Percentiles rank a stretch among this genome's conserved stretches.
Conservation (phyloP, 139 green algal species). For the Tetraselmis striata region DNA sequence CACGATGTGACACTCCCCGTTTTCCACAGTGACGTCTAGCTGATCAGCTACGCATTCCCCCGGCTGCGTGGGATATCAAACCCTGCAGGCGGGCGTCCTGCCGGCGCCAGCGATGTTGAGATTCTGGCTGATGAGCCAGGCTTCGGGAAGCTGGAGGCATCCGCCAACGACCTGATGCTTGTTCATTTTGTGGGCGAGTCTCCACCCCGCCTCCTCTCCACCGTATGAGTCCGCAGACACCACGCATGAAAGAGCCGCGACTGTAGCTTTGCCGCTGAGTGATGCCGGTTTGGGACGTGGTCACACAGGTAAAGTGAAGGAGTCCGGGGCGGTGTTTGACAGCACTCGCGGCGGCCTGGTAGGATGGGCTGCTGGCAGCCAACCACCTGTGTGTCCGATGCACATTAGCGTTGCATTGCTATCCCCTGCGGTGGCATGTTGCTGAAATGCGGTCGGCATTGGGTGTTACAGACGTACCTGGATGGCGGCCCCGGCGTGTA, state of each 20-base stretch:
- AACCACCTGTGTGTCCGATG: no score
- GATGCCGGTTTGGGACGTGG: background rate
- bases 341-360: conserved; percentile 35
- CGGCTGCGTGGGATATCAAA: no score
- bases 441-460: background rate
- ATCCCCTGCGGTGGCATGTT: background rate
- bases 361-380: background rate
- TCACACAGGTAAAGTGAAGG: conserved; percentile 24
- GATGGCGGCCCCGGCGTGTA: conserved; percentile 36
- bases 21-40: no score
- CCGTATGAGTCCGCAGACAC: no score
- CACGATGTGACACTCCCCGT: no score
- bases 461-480: conserved; percentile 26
- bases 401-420: background rate
- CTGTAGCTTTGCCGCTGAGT: background rate
- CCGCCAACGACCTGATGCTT: background rate
- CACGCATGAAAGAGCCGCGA: background rate
- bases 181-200: background rate
- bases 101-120: background rate
- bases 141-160: background rate
- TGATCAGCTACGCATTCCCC: no score
- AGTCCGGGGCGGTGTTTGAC: conserved; percentile 33
- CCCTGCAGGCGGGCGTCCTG: no score
- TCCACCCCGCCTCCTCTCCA: background rate
- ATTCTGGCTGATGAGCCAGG: background rate